Conservation (phyloP, 2,329 filamentous ascomycete genomes). For the Aspergillus bombycis region DNA sequence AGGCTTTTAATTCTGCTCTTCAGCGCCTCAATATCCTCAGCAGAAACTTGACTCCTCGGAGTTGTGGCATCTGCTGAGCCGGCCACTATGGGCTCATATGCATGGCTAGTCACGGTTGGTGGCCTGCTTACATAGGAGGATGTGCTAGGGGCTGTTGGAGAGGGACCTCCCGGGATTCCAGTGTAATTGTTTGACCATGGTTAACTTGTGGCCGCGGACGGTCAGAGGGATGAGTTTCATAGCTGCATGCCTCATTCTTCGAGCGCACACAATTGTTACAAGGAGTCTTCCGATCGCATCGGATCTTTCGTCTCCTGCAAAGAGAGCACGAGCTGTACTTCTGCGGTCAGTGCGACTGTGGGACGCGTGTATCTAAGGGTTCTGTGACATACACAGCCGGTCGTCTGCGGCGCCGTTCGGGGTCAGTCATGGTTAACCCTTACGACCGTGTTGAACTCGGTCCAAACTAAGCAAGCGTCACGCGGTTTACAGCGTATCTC, state of each 20-base stretch:
- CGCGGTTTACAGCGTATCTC: not conserved
- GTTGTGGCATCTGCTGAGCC: slow-evolving; percentile 26
- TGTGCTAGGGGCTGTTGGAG: not conserved
- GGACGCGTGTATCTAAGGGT: not conserved
- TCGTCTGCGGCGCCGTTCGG: slow-evolving; percentile 44
- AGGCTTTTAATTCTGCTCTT: slow-evolving; percentile 47
- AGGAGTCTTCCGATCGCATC: slow-evolving; percentile 62
- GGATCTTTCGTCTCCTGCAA: slow-evolving; percentile 64
- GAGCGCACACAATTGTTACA: slow-evolving; percentile 62
- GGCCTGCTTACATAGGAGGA: slow-evolving; percentile 10
- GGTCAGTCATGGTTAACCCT: slow-evolving; percentile 26
- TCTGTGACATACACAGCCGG: slow-evolving; percentile 47
- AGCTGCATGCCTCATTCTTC: slow-evolving; percentile 28
- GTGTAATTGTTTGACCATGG: slow-evolving; percentile 3
- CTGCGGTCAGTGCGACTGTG: slow-evolving; percentile 14
- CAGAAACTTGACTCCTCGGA: slow-evolving; percentile 25
- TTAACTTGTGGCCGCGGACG: slow-evolving; percentile 11
- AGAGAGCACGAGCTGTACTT: slow-evolving; percentile 56
- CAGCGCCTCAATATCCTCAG: slow-evolving; percentile 43
- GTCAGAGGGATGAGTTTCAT: slow-evolving; percentile 15
- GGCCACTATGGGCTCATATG: slow-evolving; percentile 13
- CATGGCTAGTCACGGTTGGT: slow-evolving; percentile 12
- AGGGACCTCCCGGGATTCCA: not conserved
- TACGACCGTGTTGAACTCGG: not conserved
- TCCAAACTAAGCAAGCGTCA: not conserved